A percentile compares a stretch with the other conserved stretches of the same genome.
Evolutionary conservation across 257 asterid species (phyloP).

Genomic region (Nicotiana knightiana): DNA sequence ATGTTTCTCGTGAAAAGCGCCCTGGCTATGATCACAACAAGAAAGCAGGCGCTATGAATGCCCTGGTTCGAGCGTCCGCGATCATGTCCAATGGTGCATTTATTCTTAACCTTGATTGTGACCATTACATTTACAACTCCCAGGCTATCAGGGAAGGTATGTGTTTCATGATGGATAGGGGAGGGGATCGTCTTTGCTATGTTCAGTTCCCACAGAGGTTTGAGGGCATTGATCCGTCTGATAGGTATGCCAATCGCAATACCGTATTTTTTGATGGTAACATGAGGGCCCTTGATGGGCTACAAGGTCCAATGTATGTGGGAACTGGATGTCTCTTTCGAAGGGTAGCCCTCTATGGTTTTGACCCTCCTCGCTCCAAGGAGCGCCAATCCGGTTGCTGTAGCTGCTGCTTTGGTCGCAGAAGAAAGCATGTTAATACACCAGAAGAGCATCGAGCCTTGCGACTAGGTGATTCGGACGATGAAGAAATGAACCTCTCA

Average conservation of each 20-base stretch:
- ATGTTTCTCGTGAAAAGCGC: constrained; percentile 74
- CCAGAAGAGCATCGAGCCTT: constrained; percentile 52
- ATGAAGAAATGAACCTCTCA: constrained; percentile 49
- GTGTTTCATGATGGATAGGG: constrained; percentile 84
- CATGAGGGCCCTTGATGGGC: constrained; percentile 77
- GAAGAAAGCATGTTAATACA: constrained; percentile 21
- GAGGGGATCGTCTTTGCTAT: constrained; percentile 67
- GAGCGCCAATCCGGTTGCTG: constrained; percentile 42
- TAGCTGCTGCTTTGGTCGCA: constrained; percentile 41
- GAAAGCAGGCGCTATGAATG: constrained; percentile 85
- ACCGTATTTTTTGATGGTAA: constrained; percentile 72
- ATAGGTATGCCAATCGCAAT: constrained; percentile 63
- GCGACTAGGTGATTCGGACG: constrained; percentile 58
- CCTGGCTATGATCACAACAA: constrained; percentile 82
- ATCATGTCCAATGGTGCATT: constrained; percentile 77
- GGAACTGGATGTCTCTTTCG: constrained; percentile 73
- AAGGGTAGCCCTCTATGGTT: constrained; percentile 60
- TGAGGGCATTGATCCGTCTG: constrained; percentile 71
- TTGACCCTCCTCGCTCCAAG: constrained; percentile 68
- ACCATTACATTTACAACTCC: constrained; percentile 62
- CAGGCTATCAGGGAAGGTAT: constrained; percentile 78
- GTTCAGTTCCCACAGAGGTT: constrained; percentile 72
- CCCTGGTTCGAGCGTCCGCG: constrained; percentile 78
- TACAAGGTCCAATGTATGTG: constrained; percentile 69
- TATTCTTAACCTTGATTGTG: constrained; percentile 76